These are phyloP conservation scores for Zalerion maritima DNA, from an alignment of 495 filamentous ascomycete species.

Conservation along the genomic window DNA sequence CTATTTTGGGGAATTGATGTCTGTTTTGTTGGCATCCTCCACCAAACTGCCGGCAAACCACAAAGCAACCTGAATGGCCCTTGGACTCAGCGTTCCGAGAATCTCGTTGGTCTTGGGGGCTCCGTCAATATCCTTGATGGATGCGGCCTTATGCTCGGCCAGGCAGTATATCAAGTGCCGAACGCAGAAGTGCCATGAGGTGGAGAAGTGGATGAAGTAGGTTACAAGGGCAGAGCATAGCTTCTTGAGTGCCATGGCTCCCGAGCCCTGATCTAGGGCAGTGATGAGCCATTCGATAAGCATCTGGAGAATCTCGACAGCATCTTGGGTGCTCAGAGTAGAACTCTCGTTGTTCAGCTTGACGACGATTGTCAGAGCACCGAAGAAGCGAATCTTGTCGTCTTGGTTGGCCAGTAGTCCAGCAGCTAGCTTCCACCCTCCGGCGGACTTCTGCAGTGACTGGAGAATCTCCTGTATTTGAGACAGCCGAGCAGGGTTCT, in stretches of 20 bases:
- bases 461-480: constrained; percentile 66
- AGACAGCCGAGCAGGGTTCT: constrained; percentile 41
- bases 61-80: constrained; percentile 43
- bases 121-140: constrained; percentile 34
- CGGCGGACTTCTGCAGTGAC: constrained; percentile 53
- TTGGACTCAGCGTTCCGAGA: constrained; percentile 36
- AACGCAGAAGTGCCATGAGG: constrained; percentile 53
- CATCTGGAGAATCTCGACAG: constrained; percentile 47
- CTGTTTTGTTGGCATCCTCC: constrained; percentile 59
- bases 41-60: constrained; percentile 62
- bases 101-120: constrained; percentile 36
- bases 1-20: constrained; percentile 41
- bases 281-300: constrained; percentile 54
- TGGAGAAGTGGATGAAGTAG: constrained; percentile 59
- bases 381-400: constrained; percentile 74
- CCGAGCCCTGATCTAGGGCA: constrained; percentile 41
- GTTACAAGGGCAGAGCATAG: constrained; percentile 69
- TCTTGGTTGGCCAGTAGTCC: constrained; percentile 48
- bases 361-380: constrained; percentile 82
- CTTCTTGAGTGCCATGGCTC: constrained; percentile 60
- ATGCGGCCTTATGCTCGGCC: constrained; percentile 34
- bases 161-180: constrained; percentile 53
- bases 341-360: constrained; percentile 75
- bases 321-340: constrained; percentile 45
- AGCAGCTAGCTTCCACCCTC: constrained; percentile 78